phyloP scores from a whole-genome alignment of 768 basidiomycete species.

The Hygrophorus pudorinus region DNA sequence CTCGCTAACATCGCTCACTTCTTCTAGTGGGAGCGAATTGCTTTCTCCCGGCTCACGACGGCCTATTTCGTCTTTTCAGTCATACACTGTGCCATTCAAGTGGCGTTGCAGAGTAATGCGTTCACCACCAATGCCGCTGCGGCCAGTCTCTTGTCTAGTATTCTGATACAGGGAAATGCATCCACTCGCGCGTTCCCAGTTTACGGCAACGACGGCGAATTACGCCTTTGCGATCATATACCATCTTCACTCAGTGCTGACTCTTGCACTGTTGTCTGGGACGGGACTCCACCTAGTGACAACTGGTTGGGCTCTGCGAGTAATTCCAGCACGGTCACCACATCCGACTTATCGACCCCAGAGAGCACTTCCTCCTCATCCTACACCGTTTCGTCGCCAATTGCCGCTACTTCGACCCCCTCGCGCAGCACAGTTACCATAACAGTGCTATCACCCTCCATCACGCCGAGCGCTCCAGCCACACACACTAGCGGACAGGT shows the following conservation, averaged over 20 bases:
- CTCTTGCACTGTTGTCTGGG: conserved; percentile 49
- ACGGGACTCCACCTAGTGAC: conserved; percentile 20
- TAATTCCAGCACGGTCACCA: background rate
- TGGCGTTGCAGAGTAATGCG: conserved; percentile 58
- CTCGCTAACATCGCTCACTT: conserved; percentile 9
- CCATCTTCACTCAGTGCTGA: conserved; percentile 30
- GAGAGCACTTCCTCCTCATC: too few relatives aligned
- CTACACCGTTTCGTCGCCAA: background rate
- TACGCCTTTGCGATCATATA: conserved; percentile 50
- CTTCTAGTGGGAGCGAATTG: conserved; percentile 57
- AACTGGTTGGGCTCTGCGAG: conserved; percentile 4
- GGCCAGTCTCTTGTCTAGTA: conserved; percentile 37
- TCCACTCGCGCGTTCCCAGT: conserved; percentile 42
- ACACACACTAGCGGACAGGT: conserved; percentile 2
- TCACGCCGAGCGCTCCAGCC: conserved; percentile 8
- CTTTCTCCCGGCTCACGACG: conserved; percentile 54
- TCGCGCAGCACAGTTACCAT: conserved; percentile 3
- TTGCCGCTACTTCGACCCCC: background rate
- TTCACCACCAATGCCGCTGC: conserved; percentile 56
- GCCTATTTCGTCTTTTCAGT: conserved; percentile 61
- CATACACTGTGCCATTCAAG: conserved; percentile 55
- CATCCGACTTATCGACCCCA: background rate
- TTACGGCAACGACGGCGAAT: conserved; percentile 27
- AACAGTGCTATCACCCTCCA: conserved; percentile 1
- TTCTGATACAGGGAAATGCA: conserved; percentile 41